Evolutionary conservation across 2,329 filamentous ascomycete species (phyloP), one percentile per base, ranked within the genome.

Genomic region (Anthostomella pinea): DNA sequence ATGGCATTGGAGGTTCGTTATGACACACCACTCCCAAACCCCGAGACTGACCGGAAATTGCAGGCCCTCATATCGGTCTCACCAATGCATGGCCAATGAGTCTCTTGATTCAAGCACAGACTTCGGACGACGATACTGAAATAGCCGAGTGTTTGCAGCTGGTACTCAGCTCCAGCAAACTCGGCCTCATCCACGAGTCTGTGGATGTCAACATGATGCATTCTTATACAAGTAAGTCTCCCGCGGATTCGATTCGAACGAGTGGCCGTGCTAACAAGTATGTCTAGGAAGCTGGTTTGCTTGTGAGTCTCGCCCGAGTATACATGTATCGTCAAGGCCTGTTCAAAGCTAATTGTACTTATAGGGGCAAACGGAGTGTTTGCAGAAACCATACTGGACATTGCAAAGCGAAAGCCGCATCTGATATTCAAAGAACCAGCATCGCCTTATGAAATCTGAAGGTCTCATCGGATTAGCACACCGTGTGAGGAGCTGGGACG

Each of bases 41-140:
- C 13, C 2, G 10, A 16, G 14, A 21, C 46, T 54, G 32, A 52
- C 24, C 7, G 4, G 5, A 14, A 16, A 7, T 6, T 5, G 1
- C 37, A 71, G 77, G 77, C 4, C 78, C 77, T 6, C 79, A 81
- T 55, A 85, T 96, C 49, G 93, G 93, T 0, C 67, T 95, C n/a
- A 70, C 78, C 52, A 87, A 95, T 49, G 93, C 91, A 6, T 98
- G 93, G 93, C 93, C 93, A 0, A 97, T 98, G 89, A 93, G 87
- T 59, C 68, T 96, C 45, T 72, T 98, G 7, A 78, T 96, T 14
- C 90, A 96, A 63, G 88, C 87, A 3, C 88, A 93, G 75, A 98
- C 93, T 0, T 85, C 82, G 5, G 76, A 91, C 33, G 73, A 90
- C 39, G 90, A 95, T 43, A 70, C 73, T 0, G 93, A 98, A 66